Evolutionary conservation across 441 rosid species (phyloP).

Genomic region (Jatropha podagrica): DNA sequence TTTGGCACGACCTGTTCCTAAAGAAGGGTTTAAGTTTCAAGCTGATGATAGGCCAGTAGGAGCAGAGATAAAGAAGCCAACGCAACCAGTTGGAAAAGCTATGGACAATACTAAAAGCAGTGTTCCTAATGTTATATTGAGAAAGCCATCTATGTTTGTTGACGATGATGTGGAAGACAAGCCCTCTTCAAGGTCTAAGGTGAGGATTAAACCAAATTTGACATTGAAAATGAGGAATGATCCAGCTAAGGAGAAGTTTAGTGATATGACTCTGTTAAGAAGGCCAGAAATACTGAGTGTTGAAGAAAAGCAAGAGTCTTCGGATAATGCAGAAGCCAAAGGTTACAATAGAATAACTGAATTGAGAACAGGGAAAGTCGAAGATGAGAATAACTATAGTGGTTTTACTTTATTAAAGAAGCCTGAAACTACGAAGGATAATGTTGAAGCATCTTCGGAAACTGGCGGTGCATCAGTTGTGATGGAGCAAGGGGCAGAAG

Average conservation of each 20-base stretch:
- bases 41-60: conserved; percentile 36
- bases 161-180: conserved; percentile 55
- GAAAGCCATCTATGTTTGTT: conserved; percentile 66
- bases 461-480: conserved; percentile 17
- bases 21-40: conserved; percentile 59
- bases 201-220: conserved; percentile 56
- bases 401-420: conserved; percentile 57
- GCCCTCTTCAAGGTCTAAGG: conserved; percentile 48
- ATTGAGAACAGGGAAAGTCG: conserved; percentile 27
- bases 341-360: conserved; percentile 22
- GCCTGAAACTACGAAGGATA: conserved; percentile 34
- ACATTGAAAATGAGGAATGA: conserved; percentile 60
- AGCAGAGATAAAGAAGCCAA: conserved; percentile 44
- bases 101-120: conserved; percentile 38
- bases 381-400: conserved; percentile 31
- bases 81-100: conserved; percentile 28
- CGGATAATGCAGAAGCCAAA: conserved; percentile 18
- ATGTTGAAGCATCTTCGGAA: conserved; percentile 28
- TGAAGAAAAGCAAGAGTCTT: conserved; percentile 32
- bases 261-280: conserved; percentile 79
- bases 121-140: conserved; percentile 79
- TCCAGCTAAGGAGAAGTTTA: conserved; percentile 50
- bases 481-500: conserved; percentile 30
- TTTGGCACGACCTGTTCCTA: conserved; percentile 73
- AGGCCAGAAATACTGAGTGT: conserved; percentile 49